These are phyloP conservation scores for Tolypocladium endophyticum DNA, from an alignment of 2,329 filamentous ascomycete genomes.

Conservation along the genomic window DNA sequence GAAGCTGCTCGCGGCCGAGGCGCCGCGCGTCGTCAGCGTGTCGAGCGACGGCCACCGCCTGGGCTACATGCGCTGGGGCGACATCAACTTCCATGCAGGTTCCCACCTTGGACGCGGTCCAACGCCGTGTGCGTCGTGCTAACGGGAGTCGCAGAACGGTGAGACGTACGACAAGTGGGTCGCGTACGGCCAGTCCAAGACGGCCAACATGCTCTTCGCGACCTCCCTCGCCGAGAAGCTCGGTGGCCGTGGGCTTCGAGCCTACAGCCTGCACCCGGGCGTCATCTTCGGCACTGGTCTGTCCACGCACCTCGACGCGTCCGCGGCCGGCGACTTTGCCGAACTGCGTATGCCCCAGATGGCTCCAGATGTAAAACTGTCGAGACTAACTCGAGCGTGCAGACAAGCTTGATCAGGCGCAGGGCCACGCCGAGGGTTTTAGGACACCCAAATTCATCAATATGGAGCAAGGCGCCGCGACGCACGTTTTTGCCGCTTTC, in stretches of 20 bases:
- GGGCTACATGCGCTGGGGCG: slow-evolving; percentile 20
- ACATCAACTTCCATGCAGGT: slow-evolving; percentile 20
- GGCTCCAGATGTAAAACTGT: background rate
- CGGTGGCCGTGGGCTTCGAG: slow-evolving; percentile 14
- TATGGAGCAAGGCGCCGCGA: slow-evolving; percentile 19
- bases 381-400: slow-evolving; percentile 2
- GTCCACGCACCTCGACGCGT: slow-evolving; percentile 10
- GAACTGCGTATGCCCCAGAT: slow-evolving; percentile 6
- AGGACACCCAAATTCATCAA: slow-evolving; percentile 9
- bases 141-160: slow-evolving; percentile 11
- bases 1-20: slow-evolving; percentile 24
- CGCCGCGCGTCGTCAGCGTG: slow-evolving; percentile 29
- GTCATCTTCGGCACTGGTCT: slow-evolving; percentile 13
- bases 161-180: slow-evolving; percentile 19
- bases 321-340: slow-evolving; percentile 7
- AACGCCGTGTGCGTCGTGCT: background rate
- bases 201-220: slow-evolving; percentile 24
- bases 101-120: background rate
- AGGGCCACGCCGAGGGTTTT: slow-evolving; percentile 14
- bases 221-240: slow-evolving; percentile 20
- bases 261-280: slow-evolving; percentile 25
- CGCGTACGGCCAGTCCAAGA: slow-evolving; percentile 28
- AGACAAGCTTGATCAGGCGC: slow-evolving; percentile 8
- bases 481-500: slow-evolving; percentile 25
- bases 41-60: slow-evolving; percentile 20